phyloP scores from a whole-genome alignment of 2,329 filamentous ascomycete genomes.

The Helotiales sp. region DNA sequence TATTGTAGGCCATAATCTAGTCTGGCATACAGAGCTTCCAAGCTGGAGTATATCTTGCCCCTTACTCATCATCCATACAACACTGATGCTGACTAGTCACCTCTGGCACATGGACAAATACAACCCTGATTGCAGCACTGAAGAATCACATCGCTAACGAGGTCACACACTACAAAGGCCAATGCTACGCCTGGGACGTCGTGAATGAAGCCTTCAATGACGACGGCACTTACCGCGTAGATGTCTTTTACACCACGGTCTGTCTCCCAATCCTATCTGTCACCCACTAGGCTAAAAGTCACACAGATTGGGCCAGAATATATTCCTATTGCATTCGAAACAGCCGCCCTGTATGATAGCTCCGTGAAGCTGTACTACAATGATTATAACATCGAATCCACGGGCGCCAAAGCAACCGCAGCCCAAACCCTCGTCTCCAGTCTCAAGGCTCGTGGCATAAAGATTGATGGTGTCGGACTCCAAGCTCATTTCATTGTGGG shows the following conservation, averaged over 20 bases:
- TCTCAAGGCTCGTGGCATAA: constrained; percentile 49
- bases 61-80: too few species aligned
- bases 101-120: constrained; percentile 53
- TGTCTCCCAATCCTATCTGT: constrained; percentile 40
- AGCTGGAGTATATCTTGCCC: constrained; percentile 40
- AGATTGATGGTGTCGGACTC: constrained; percentile 63
- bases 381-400: constrained; percentile 63
- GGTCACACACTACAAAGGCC: constrained; percentile 58
- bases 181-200: constrained; percentile 66
- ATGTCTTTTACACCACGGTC: constrained; percentile 52
- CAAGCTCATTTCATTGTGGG: constrained; percentile 63
- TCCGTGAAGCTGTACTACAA: constrained; percentile 42
- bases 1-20: constrained; percentile 33
- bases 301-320: constrained; percentile 49
- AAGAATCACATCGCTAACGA: constrained; percentile 62
- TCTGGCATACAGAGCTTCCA: constrained; percentile 53
- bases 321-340: constrained; percentile 39
- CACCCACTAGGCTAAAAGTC: neutral
- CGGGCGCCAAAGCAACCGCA: constrained; percentile 47
- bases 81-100: constrained; percentile 36
- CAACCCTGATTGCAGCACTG: constrained; percentile 55
- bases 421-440: constrained; percentile 45
- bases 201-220: constrained; percentile 65
- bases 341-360: constrained; percentile 28
- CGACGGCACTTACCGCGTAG: constrained; percentile 52